Evolutionary conservation across 495 filamentous ascomycete genomes (phyloP).

Genomic region (Daldinia decipiens): DNA sequence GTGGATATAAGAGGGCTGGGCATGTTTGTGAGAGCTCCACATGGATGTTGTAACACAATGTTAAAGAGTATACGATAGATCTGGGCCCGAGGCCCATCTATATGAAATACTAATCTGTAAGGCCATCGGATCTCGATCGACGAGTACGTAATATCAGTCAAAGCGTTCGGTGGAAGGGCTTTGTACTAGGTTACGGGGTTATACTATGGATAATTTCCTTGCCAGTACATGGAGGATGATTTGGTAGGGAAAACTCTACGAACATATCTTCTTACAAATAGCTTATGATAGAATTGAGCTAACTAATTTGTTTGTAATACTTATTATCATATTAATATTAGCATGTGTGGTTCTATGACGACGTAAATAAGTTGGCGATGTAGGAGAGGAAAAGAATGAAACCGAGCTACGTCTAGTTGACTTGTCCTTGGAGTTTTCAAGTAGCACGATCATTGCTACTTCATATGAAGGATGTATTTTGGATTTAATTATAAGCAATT

Average conservation of each 20-base stretch:
- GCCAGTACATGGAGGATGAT: background rate
- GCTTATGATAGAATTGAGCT: too few relatives aligned
- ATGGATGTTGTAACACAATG: background rate
- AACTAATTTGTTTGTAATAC: too few relatives aligned
- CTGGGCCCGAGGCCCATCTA: background rate
- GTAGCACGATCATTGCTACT: background rate
- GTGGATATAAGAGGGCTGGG: conserved; percentile 1
- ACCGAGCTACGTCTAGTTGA: too few relatives aligned
- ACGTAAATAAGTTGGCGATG: too few relatives aligned
- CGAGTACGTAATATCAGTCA: background rate
- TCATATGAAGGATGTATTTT: background rate
- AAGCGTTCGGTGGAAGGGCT: background rate
- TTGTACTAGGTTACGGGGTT: background rate
- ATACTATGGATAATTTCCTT: background rate
- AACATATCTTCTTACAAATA: too few relatives aligned
- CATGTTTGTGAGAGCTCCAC: background rate
- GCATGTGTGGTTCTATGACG: too few relatives aligned
- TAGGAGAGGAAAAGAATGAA: too few relatives aligned
- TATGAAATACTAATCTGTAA: background rate
- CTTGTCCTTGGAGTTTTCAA: background rate
- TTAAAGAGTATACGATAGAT: background rate
- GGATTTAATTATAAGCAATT: background rate
- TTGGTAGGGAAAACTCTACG: too few relatives aligned
- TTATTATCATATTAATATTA: too few relatives aligned
- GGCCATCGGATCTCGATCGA: background rate